These are phyloP conservation scores for Stephanodiscus minutulus DNA, from an alignment of 108 stramenopile species.

Conservation along the genomic window DNA sequence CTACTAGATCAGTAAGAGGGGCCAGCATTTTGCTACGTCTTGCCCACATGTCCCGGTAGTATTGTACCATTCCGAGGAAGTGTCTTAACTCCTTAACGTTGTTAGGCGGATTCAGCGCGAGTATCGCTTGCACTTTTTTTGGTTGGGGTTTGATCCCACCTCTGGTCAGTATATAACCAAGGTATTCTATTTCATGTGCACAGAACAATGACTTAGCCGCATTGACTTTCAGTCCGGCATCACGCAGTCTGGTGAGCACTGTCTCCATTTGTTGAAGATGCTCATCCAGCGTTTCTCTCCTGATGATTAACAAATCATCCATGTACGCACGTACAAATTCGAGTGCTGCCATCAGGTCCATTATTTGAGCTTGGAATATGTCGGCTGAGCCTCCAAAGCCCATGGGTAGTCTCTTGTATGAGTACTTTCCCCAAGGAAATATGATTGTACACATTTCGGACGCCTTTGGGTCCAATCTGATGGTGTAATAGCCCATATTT, in stretches of 20 bases:
- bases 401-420: slow-evolving; percentile 36
- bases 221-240: slow-evolving; percentile 21
- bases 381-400: slow-evolving; percentile 22
- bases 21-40: background rate
- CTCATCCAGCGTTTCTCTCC: slow-evolving; percentile 11
- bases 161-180: slow-evolving; percentile 3
- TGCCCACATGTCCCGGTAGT: background rate
- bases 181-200: no score
- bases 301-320: slow-evolving; percentile 39
- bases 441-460: slow-evolving; percentile 17
- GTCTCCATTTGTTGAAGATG: slow-evolving; percentile 9
- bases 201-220: no score
- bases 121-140: no score
- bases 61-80: no score
- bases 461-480: no score
- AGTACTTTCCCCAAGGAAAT: no score
- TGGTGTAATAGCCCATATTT: no score
- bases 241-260: slow-evolving; percentile 17
- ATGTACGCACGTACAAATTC: slow-evolving; percentile 22
- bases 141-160: no score
- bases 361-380: slow-evolving; percentile 46
- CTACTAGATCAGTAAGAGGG: slow-evolving; percentile 1
- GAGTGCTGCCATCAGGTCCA: slow-evolving; percentile 21
- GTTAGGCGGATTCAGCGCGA: no score
- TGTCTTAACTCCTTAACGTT: no score